Conservation (phyloP, 139 green algal genomes). For the Microglena sp. region DNA sequence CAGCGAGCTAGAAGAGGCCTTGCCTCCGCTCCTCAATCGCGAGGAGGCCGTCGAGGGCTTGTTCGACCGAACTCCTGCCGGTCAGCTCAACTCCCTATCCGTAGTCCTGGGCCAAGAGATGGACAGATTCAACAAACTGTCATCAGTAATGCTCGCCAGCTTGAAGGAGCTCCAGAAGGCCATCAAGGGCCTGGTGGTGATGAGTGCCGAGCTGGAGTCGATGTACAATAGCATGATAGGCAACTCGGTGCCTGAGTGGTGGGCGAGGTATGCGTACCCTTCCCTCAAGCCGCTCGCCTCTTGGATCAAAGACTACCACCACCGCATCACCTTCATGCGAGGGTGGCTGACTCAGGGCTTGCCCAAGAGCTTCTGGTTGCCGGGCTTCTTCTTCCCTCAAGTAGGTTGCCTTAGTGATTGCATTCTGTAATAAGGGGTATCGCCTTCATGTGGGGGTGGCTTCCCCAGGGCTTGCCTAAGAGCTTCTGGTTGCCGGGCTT, state of each 20-base stretch:
- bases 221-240: slow-evolving; percentile 63
- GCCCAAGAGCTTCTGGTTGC: slow-evolving; percentile 72
- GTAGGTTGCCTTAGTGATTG: slow-evolving; percentile 8
- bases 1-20: slow-evolving; percentile 28
- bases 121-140: slow-evolving; percentile 40
- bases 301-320: slow-evolving; percentile 71
- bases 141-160: slow-evolving; percentile 21
- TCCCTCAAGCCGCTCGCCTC: slow-evolving; percentile 66
- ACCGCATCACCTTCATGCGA: slow-evolving; percentile 67
- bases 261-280: slow-evolving; percentile 62
- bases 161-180: slow-evolving; percentile 65
- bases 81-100: slow-evolving; percentile 58
- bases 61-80: slow-evolving; percentile 43
- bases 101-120: slow-evolving; percentile 75
- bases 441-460: slow-evolving; percentile 69
- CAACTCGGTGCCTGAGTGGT: slow-evolving; percentile 69
- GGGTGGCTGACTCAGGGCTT: slow-evolving; percentile 55
- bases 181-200: slow-evolving; percentile 74
- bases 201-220: slow-evolving; percentile 70
- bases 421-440: slow-evolving; percentile 29
- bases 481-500: slow-evolving; percentile 79
- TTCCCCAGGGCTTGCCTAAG: slow-evolving; percentile 47
- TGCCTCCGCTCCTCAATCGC: slow-evolving; percentile 36
- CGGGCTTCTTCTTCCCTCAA: slow-evolving; percentile 80
- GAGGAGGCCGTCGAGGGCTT: slow-evolving; percentile 35